Percentiles rank a stretch among this genome's conserved stretches.
Evolutionary conservation across 345 rosid species (phyloP).

Genomic region (Alliaria petiolata): DNA sequence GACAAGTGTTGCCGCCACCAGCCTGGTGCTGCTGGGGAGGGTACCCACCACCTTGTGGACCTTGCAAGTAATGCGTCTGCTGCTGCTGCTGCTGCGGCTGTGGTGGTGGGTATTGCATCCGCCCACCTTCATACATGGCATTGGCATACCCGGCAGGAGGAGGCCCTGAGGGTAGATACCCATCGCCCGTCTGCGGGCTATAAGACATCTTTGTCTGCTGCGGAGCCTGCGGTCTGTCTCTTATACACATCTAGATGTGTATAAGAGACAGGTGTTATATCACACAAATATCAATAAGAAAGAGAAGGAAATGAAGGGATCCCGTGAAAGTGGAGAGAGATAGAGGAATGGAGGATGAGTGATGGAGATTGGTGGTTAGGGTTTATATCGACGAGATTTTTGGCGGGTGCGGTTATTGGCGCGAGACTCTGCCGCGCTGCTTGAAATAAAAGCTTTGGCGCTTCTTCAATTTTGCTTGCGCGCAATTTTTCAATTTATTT

Average conservation of each 20-base stretch:
- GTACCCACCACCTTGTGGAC: slow-evolving; percentile 61
- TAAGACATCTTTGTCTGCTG: slow-evolving; percentile 66
- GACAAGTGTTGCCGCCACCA: slow-evolving; percentile 40
- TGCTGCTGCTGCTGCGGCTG: slow-evolving; percentile 37
- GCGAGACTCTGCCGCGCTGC: slow-evolving; percentile 28
- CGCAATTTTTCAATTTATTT: slow-evolving; percentile 6
- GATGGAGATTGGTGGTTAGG: not conserved
- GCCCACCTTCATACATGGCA: slow-evolving; percentile 67
- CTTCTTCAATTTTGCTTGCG: slow-evolving; percentile 19
- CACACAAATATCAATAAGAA: too few relatives aligned
- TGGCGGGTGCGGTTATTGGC: slow-evolving; percentile 22
- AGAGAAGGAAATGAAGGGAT: too few relatives aligned
- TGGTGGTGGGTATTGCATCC: slow-evolving; percentile 50
- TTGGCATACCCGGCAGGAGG: slow-evolving; percentile 61
- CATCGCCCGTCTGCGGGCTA: slow-evolving; percentile 58
- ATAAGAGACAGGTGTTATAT: too few relatives aligned
- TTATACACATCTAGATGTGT: too few relatives aligned
- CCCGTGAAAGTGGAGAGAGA: too few relatives aligned
- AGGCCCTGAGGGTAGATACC: slow-evolving; percentile 53
- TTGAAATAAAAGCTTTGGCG: slow-evolving; percentile 12
- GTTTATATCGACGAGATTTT: slow-evolving; percentile 17
- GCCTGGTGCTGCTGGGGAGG: slow-evolving; percentile 48
- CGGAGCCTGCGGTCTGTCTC: slow-evolving; percentile 59
- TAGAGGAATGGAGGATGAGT: not conserved
- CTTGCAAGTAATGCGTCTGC: slow-evolving; percentile 63